Base-by-base conservation (phyloP, 768 basidiomycete species). In the Daedalea quercina region DNA sequence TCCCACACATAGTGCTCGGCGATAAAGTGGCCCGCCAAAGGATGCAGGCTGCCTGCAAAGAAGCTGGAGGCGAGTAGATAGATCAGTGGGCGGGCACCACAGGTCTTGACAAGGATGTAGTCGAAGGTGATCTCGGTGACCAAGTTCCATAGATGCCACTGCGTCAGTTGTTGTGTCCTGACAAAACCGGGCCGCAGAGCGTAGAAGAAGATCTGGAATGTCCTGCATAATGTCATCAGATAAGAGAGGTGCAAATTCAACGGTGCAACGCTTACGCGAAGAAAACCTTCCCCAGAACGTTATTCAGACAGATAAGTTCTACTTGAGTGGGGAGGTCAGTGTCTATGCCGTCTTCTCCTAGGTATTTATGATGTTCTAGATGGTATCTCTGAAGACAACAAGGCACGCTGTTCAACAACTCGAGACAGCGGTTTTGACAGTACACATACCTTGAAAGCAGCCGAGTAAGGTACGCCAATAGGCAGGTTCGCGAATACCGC, bases 181-280 rank as follows among this genome's bases (percentile, higher is more conserved):
- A 98, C 87, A 65, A 99, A 88, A 20, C 89, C 89, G 1, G 96
- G 96, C 31, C 96, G 87, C 52, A 99, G 77, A 42, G 96, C 96
- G 67, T 99, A 99, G 74, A 99, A 99, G 52, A 99, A 69, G 54
- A 99, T 92, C 72, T 99, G 96, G 73, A 98, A 99, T 1, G 91
- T 95, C 40, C 94, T 94, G 63, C 9, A 3, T 9, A 31, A 22
- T n/a, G n/a, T 19, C 3, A 9, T 43, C 24, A 31, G 43, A 15
- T 33, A 17, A 40, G 20, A 3, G 13, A 15, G 31, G 20, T 12
- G 13, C 26, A 34, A 25, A 46, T 13, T 9, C 35, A 34, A 43
- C 47, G 48, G 31, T 52, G 34, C 51, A 20, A 12, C 44, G 77
- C 87, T 55, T 61, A 95, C 93, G 91, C 90, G 67, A 98, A 99